phyloP scores from a whole-genome alignment of 106 monocot species.

The Gastrodia elata region DNA sequence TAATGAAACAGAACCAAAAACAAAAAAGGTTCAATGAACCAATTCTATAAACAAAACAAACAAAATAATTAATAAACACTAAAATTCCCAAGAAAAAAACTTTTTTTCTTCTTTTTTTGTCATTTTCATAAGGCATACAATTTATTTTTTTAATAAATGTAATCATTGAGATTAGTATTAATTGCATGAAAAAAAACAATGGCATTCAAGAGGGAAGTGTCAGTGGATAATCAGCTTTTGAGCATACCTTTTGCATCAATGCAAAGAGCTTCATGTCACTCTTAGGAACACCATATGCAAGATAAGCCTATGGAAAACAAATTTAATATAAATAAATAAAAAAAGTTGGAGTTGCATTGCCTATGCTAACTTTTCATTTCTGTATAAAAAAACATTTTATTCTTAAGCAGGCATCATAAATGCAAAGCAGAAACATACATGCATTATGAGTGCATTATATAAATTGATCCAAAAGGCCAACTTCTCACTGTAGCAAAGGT shows the following conservation, averaged over 20 bases:
- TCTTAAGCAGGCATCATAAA: neutral
- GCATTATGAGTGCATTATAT: slow-evolving; percentile 93
- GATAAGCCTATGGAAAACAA: slow-evolving; percentile 53
- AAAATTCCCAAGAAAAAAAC: neutral
- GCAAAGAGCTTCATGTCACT: slow-evolving; percentile 77
- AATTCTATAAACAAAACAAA: neutral
- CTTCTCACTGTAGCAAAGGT: slow-evolving; percentile 49
- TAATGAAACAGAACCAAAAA: neutral
- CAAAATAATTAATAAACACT: neutral
- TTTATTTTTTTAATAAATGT: neutral
- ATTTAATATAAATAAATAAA: neutral
- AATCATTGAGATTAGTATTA: neutral
- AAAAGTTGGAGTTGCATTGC: neutral
- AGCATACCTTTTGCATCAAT: slow-evolving; percentile 83
- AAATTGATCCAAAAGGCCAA: slow-evolving; percentile 92
- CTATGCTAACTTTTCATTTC: neutral
- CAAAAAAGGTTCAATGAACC: neutral
- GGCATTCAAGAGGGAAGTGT: neutral
- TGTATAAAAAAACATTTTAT: neutral
- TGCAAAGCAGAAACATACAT: slow-evolving; percentile 33
- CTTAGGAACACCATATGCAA: slow-evolving; percentile 87
- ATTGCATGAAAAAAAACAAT: neutral
- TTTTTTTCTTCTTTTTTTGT: neutral
- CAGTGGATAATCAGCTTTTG: neutral
- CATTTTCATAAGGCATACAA: neutral